These are phyloP conservation scores for Lunularia cruciata DNA, from an alignment of 225 moss, liverwort and hornwort genomes.

Conservation along the genomic window DNA sequence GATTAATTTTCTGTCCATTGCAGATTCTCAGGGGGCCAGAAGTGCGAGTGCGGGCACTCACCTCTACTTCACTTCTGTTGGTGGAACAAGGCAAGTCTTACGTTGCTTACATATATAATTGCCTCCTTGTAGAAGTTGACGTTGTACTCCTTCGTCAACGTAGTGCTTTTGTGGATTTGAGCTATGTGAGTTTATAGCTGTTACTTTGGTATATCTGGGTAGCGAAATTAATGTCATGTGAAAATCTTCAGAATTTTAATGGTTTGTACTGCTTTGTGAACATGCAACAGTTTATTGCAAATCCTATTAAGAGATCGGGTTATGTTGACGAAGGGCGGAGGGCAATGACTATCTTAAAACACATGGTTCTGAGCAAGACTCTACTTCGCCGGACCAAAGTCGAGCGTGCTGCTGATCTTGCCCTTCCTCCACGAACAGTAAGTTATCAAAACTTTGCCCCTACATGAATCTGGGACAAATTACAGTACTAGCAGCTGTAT, in stretches of 20 bases:
- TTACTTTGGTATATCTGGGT: too few relatives aligned
- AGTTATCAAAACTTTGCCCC: constrained; percentile 9
- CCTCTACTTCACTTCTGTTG: constrained; percentile 60
- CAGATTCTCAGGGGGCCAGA: constrained; percentile 29
- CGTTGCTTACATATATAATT: too few relatives aligned
- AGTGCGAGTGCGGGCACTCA: constrained; percentile 61
- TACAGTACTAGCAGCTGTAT: not conserved
- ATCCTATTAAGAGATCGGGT: constrained; percentile 63
- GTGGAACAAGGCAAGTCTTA: constrained; percentile 58
- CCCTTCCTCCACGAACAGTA: constrained; percentile 63
- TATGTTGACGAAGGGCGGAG: constrained; percentile 46
- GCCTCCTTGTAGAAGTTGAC: too few relatives aligned
- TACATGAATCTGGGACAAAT: too few relatives aligned
- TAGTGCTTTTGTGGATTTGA: too few relatives aligned
- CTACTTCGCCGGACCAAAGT: constrained; percentile 61
- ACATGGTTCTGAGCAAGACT: constrained; percentile 49
- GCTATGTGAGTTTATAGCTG: too few relatives aligned
- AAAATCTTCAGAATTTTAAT: too few relatives aligned
- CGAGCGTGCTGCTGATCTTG: constrained; percentile 65
- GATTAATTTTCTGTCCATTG: not conserved
- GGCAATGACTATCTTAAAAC: constrained; percentile 57
- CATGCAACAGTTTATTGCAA: constrained; percentile 54
- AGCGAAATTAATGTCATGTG: too few relatives aligned
- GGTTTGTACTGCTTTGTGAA: too few relatives aligned
- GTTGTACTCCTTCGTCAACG: too few relatives aligned